Evolutionary conservation across 306 rosid species (phyloP), one percentile per base, ranked within the genome.

Genomic region (Acacia acuminata): DNA sequence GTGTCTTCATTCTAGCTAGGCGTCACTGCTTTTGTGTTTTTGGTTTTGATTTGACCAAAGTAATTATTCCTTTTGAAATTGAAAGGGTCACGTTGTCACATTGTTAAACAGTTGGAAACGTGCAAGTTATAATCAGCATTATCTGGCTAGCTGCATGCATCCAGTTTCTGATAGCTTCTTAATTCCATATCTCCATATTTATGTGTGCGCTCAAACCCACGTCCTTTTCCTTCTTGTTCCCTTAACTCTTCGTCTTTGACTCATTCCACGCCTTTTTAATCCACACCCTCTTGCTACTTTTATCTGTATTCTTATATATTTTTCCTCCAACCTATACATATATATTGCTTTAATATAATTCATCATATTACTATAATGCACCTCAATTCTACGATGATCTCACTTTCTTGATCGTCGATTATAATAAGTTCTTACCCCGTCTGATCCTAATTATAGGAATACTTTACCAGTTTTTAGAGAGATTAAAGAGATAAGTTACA

Each of bases 61-160:
- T n/a, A 12, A 42, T 43, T 70, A 38, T 42, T 68, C 25, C 3
- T 10, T 43, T 42, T 69, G 48, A 42, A 42, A 43, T 11, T 70
- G 7, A 20, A 58, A 2, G 15, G 10, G 27, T 56, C 20, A 8
- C 0, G 27, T 3, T 56, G 27, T 27, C 63, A 9, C 63, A 8
- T n/a, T 2, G 63, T 56, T n/a, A 56, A 13, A 58, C 65, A 43
- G 75, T 70, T 70, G 27, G 55, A 70, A 70, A 43, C 75, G 75
- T 70, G 75, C 75, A 70, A 70, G 75, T 70, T 43, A 43, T n/a
- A 11, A 40, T 42, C 7, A 70, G 55, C 75, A 43, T 70, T 22
- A 70, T 58, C 13, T 56, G 2, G 47, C 20, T 8, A 56, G 8
- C 75, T 5, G 34, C 32, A 2, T 70, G 55, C 51, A 42, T 68